Conservation (phyloP, 257 asterid genomes). For the Ajuga chamaepitys region DNA sequence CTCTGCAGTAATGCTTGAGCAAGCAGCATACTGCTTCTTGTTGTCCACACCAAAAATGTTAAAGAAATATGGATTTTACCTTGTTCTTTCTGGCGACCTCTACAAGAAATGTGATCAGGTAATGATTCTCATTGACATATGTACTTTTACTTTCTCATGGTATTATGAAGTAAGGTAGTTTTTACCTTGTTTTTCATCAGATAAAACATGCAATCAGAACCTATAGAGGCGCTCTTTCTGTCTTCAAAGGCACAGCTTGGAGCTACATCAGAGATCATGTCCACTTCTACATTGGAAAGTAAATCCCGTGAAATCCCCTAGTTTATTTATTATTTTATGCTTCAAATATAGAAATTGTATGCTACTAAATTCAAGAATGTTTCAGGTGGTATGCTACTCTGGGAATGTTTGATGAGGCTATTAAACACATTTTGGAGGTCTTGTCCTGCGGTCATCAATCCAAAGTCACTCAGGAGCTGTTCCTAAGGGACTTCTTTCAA, state of each 20-base stretch:
- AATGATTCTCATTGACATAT: slow-evolving; percentile 13
- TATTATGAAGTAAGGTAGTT: slow-evolving; percentile 19
- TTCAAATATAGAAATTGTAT: background rate
- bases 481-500: slow-evolving; percentile 75
- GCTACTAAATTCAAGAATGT: slow-evolving; percentile 24
- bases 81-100: slow-evolving; percentile 92
- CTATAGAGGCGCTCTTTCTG: slow-evolving; percentile 79
- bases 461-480: slow-evolving; percentile 75
- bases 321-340: background rate
- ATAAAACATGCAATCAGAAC: slow-evolving; percentile 96
- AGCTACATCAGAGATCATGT: slow-evolving; percentile 91
- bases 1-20: slow-evolving; percentile 98
- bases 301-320: slow-evolving; percentile 23
- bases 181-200: slow-evolving; percentile 35
- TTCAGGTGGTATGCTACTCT: slow-evolving; percentile 93
- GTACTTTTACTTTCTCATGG: background rate
- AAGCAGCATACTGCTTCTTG: slow-evolving; percentile 96
- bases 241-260: slow-evolving; percentile 86
- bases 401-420: slow-evolving; percentile 87
- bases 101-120: slow-evolving; percentile 98
- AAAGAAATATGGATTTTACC: slow-evolving; percentile 97
- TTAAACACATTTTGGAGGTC: slow-evolving; percentile 77
- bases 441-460: slow-evolving; percentile 91
- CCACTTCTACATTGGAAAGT: slow-evolving; percentile 96
- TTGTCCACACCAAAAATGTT: slow-evolving; percentile 69